Percentiles rank a stretch among this genome's conserved stretches.
phyloP scores from a whole-genome alignment of 2,329 filamentous ascomycete species.

The Aspergillus sp. region DNA sequence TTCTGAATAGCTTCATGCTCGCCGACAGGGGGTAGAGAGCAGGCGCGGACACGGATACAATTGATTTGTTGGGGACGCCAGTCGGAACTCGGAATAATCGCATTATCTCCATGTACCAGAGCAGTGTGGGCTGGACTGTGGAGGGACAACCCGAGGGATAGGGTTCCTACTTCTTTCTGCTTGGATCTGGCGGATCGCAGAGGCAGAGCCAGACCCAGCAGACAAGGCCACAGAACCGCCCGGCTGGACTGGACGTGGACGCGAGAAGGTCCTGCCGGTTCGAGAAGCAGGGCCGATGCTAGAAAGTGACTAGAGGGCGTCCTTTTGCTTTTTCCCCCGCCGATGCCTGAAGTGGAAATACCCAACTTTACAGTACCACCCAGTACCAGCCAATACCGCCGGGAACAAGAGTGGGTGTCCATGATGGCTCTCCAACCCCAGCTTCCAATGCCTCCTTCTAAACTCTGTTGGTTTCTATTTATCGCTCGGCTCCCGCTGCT shows the following conservation, averaged over 20 bases:
- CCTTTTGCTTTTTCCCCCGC: conserved; percentile 1
- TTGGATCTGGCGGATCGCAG: too few species aligned
- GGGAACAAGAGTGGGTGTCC: background rate
- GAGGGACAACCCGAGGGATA: too few species aligned
- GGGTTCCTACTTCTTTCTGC: too few species aligned
- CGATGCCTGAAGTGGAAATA: background rate
- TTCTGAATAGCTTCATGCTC: too few species aligned
- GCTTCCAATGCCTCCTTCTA: background rate
- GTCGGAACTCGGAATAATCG: background rate
- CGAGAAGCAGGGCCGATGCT: conserved; percentile 2
- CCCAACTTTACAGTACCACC: background rate
- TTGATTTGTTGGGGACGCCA: background rate
- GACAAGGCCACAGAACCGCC: too few species aligned
- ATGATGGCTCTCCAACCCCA: background rate
- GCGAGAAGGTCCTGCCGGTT: background rate
- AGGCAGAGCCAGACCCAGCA: too few species aligned
- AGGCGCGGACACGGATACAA: background rate
- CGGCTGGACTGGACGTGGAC: background rate
- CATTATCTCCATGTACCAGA: background rate
- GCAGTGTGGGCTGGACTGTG: too few species aligned
- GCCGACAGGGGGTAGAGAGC: too few species aligned
- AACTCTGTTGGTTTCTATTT: conserved; percentile 23
- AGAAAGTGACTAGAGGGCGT: background rate
- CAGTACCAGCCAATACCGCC: too few species aligned
- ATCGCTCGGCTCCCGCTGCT: conserved; percentile 15